Evolutionary conservation across 1,284 basidiomycete species (phyloP), one percentile per base, ranked within the genome.

Genomic region (Xerocomus cyaneibrunnescens): DNA sequence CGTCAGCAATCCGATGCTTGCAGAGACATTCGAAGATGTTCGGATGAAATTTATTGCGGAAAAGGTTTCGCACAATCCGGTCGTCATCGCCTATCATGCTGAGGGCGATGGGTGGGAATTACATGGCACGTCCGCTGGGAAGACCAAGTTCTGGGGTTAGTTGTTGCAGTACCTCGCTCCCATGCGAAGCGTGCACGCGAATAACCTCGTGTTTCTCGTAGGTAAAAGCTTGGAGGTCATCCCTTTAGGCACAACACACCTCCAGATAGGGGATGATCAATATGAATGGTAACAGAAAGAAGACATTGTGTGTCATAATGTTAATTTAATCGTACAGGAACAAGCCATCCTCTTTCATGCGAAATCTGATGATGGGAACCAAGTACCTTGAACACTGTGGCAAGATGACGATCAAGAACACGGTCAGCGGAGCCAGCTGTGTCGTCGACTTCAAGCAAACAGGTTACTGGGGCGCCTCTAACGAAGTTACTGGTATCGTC

Each of bases 71-170:
- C 93, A 95, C 67, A 85, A 92, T 59, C 93, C 93, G 9, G 76
- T 90, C 40, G 75, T 92, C 61, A 82, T 94, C 64, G 92, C 91
- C 7, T 92, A 88, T 70, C 87, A 92, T 62, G 89, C 89, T 5
- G 82, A 92, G 64, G 90, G 91, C 13, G 70, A 79, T 36, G 78
- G 81, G 13, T 94, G 92, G 89, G 81, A 86, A 64, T 68, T 90
- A 27, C 78, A 76, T 59, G 87, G 79, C 35, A 89, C 85, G 1
- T 86, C 83, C 30, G 79, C 81, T 57, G 91, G 87, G 22, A 89
- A 83, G 68, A 92, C 90, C 51, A 94, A 92, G 69, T 93, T 94
- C 69, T 93, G 91, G 88, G 92, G 92, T 89, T 68, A 55, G 75
- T 72, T 21, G 43, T 50, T 35, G 38, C 23, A 51, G 25, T 28